Evolutionary conservation across 352 stramenopile genomes (phyloP).

Genomic region (Globisporangium sylvaticum): DNA sequence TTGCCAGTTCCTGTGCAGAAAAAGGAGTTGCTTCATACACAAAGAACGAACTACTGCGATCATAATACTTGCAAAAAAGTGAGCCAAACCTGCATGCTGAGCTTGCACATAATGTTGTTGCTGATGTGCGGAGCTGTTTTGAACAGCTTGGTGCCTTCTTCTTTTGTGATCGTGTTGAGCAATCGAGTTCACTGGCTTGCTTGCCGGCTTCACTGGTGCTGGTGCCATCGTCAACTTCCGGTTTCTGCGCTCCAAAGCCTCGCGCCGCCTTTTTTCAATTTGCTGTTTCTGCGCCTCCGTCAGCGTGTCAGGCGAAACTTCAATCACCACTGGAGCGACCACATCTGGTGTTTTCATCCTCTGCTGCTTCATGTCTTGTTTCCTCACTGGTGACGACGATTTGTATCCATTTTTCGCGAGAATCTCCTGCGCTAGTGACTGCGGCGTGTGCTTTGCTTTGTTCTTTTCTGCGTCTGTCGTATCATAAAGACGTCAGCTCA

Average conservation of each 20-base stretch:
- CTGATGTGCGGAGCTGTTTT: not conserved
- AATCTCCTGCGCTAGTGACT: slow-evolving; percentile 59
- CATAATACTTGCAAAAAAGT: too few species aligned
- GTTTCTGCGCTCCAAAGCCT: slow-evolving; percentile 58
- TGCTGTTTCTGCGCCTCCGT: slow-evolving; percentile 49
- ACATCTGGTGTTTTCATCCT: not conserved
- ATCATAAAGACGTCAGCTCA: not conserved
- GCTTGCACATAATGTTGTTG: not conserved
- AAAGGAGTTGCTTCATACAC: not conserved
- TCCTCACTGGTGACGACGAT: not conserved
- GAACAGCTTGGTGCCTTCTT: not conserved
- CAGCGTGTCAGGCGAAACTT: slow-evolving; percentile 32
- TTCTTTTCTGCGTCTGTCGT: slow-evolving; percentile 50
- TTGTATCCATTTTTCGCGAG: slow-evolving; percentile 60
- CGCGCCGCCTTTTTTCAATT: slow-evolving; percentile 48
- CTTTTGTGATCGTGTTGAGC: not conserved
- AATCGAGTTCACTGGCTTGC: not conserved
- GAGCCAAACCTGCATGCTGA: not conserved
- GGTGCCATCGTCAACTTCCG: slow-evolving; percentile 10
- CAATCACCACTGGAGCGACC: slow-evolving; percentile 15
- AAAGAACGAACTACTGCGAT: too few species aligned
- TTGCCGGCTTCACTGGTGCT: not conserved
- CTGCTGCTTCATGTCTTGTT: not conserved
- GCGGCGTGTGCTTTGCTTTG: slow-evolving; percentile 43
- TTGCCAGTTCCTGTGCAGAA: not conserved